A percentile compares a stretch with the other conserved stretches of the same genome.
These are phyloP conservation scores for Naganishia cerealis DNA, from an alignment of 1,284 basidiomycete genomes.

Conservation along the genomic window DNA sequence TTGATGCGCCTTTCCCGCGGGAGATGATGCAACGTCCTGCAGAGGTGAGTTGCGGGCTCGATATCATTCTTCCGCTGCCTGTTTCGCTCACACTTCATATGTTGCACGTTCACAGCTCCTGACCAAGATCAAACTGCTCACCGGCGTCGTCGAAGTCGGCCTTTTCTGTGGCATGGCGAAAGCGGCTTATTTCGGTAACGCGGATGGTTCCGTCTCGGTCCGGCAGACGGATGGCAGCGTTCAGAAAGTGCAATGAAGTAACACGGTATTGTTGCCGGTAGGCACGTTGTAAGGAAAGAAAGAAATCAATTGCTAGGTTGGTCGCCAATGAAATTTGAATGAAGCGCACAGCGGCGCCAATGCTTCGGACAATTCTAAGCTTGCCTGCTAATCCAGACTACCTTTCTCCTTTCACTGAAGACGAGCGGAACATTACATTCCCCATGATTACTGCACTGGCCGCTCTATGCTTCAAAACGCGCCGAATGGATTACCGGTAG, in stretches of 20 bases:
- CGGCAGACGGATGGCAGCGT: slow-evolving; percentile 48
- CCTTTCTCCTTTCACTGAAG: too few species aligned
- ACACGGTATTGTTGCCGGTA: background rate
- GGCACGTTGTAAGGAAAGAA: background rate
- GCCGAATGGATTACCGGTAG: too few species aligned
- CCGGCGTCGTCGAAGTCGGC: slow-evolving; percentile 95
- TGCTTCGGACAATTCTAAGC: too few species aligned
- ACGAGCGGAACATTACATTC: too few species aligned
- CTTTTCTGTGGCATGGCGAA: slow-evolving; percentile 91
- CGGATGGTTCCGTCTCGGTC: slow-evolving; percentile 55
- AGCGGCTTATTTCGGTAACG: slow-evolving; percentile 95
- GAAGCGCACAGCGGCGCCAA: too few species aligned
- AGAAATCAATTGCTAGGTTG: background rate
- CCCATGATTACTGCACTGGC: too few species aligned
- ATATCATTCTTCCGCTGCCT: background rate
- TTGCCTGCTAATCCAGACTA: too few species aligned
- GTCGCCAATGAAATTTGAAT: too few species aligned
- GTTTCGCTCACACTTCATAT: slow-evolving; percentile 5
- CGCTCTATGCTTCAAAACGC: too few species aligned
- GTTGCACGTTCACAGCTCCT: slow-evolving; percentile 61
- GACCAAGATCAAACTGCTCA: slow-evolving; percentile 77
- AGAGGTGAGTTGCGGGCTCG: slow-evolving; percentile 57
- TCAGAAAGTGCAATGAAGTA: slow-evolving; percentile 42
- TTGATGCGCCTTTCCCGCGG: slow-evolving; percentile 81
- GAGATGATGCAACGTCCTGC: slow-evolving; percentile 70